A percentile compares a stretch with the other conserved stretches of the same genome.
phyloP scores from a whole-genome alignment of 2,329 filamentous ascomycete species.

The Colletotrichum acutatum region DNA sequence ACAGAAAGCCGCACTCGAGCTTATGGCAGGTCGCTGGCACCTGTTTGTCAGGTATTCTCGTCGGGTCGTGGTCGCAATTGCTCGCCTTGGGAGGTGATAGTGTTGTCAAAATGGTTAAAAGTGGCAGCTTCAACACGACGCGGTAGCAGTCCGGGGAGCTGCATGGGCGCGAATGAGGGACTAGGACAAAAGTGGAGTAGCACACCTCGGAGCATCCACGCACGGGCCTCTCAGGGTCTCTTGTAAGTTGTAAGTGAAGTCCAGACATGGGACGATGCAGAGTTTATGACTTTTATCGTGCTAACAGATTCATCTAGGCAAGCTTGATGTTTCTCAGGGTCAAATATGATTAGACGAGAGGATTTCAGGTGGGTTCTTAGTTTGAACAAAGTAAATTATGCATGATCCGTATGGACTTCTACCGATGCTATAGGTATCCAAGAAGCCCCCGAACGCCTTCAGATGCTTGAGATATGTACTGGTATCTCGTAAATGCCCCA shows the following conservation, averaged over 20 bases:
- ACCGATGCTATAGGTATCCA: conserved; percentile 17
- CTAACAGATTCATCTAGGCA: background rate
- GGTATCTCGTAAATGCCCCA: conserved; percentile 10
- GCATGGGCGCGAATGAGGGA: conserved; percentile 35
- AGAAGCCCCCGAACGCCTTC: conserved; percentile 17
- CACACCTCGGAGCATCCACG: conserved; percentile 17
- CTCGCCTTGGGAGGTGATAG: background rate
- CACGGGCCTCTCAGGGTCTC: conserved; percentile 31
- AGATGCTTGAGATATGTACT: conserved; percentile 34
- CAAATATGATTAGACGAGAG: background rate
- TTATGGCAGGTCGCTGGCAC: background rate
- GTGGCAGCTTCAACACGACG: conserved; percentile 38
- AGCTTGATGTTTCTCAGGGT: background rate
- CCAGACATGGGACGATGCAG: background rate
- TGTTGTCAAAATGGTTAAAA: conserved; percentile 30
- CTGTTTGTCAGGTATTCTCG: conserved; percentile 4
- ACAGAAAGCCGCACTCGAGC: background rate
- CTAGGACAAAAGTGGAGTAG: conserved; percentile 33
- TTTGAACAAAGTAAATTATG: conserved; percentile 32
- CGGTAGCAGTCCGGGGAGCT: conserved; percentile 35
- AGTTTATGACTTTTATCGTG: background rate
- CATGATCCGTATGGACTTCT: conserved; percentile 17
- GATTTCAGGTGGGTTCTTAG: too few relatives aligned
- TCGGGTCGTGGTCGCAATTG: conserved; percentile 24
- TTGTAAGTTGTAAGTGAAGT: conserved; percentile 19